phyloP scores from a whole-genome alignment of 306 rosid species.

The Vicia villosa region DNA sequence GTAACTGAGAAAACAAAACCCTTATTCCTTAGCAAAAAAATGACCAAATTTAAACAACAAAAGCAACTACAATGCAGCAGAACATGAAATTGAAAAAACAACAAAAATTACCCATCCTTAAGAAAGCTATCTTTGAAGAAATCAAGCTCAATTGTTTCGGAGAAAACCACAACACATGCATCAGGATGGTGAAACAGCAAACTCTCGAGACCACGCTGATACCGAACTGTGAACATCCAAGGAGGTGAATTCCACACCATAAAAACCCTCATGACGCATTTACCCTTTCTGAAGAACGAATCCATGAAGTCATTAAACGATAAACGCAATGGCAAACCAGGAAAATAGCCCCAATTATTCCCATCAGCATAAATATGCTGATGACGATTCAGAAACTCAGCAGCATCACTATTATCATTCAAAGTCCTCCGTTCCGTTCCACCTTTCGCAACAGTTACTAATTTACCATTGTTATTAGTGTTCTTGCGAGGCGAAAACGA shows the following conservation, averaged over 20 bases:
- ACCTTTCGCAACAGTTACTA: slow-evolving; percentile 7
- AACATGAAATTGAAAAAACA: neutral
- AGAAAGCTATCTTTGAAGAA: slow-evolving; percentile 75
- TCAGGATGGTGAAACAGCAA: slow-evolving; percentile 65
- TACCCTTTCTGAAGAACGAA: slow-evolving; percentile 61
- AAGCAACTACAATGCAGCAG: neutral
- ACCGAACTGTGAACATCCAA: slow-evolving; percentile 82
- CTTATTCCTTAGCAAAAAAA: neutral
- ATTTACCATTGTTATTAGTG: neutral
- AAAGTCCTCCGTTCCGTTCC: slow-evolving; percentile 46
- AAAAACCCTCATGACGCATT: slow-evolving; percentile 67
- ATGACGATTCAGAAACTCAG: slow-evolving; percentile 29
- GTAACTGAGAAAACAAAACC: slow-evolving; percentile 53
- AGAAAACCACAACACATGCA: slow-evolving; percentile 88
- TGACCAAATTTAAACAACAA: slow-evolving; percentile 16
- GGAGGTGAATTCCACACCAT: slow-evolving; percentile 99
- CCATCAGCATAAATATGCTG: slow-evolving; percentile 78
- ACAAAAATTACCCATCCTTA: slow-evolving; percentile 64
- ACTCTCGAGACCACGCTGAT: slow-evolving; percentile 92
- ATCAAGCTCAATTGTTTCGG: slow-evolving; percentile 94
- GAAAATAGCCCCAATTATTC: slow-evolving; percentile 87
- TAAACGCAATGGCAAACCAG: slow-evolving; percentile 61
- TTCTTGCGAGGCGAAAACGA: slow-evolving; percentile 52
- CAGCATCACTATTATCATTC: slow-evolving; percentile 22
- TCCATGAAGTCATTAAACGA: slow-evolving; percentile 70